phyloP scores from a whole-genome alignment of 2,329 filamentous ascomycete genomes.

The Phialemonium atrogriseum region DNA sequence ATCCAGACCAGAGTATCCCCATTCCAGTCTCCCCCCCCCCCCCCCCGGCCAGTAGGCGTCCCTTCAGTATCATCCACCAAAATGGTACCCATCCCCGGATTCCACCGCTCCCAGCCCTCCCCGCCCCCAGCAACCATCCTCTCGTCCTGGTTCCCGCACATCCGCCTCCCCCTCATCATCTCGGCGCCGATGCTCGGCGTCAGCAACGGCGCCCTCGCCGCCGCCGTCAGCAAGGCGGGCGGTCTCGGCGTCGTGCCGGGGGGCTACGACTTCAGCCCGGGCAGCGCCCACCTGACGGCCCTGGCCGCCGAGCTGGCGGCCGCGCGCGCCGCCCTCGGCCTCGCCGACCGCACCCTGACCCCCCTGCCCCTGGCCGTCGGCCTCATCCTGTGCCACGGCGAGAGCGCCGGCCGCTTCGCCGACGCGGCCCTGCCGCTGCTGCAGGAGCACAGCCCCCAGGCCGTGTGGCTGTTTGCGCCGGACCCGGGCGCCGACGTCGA shows the following conservation, averaged over 20 bases:
- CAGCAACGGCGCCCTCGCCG: constrained; percentile 26
- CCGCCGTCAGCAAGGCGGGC: constrained; percentile 29
- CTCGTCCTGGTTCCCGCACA: constrained; percentile 25
- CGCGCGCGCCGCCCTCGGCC: constrained; percentile 16
- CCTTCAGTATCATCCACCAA: too few relatives aligned
- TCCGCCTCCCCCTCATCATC: constrained; percentile 26
- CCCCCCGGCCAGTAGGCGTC: too few relatives aligned
- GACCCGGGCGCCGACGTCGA: constrained; percentile 27
- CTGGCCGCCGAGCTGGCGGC: constrained; percentile 22
- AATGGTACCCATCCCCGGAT: too few relatives aligned
- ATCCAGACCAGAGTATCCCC: too few relatives aligned
- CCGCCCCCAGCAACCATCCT: too few relatives aligned
- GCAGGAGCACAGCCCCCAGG: constrained; percentile 42
- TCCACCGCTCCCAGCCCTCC: too few relatives aligned
- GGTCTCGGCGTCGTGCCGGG: constrained; percentile 28
- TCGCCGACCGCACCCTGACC: constrained; percentile 12
- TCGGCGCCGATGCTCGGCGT: constrained; percentile 32
- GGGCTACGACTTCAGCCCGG: constrained; percentile 22
- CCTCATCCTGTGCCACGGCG: constrained; percentile 48
- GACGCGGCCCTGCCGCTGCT: constrained; percentile 42
- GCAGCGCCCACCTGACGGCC: constrained; percentile 15
- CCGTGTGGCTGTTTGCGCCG: constrained; percentile 61
- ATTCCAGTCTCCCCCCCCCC: too few relatives aligned
- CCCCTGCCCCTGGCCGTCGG: constrained; percentile 49
- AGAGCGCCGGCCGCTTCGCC: constrained; percentile 25